Evolutionary conservation across 2,329 filamentous ascomycete species (phyloP).

Genomic region (Aspergillus sp.): DNA sequence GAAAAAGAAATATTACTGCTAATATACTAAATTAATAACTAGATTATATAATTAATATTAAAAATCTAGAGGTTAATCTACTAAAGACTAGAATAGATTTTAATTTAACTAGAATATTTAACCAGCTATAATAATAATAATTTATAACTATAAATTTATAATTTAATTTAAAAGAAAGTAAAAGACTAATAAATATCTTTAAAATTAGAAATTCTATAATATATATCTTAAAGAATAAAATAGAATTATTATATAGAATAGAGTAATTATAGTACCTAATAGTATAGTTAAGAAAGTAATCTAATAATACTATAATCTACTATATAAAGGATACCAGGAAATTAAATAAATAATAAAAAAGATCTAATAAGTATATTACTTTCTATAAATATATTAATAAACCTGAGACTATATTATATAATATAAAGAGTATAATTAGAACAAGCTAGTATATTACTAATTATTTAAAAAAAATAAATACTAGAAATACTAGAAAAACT

Average conservation of each 20-base stretch:
- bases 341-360: background rate
- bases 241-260: background rate
- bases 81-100: background rate
- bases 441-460: background rate
- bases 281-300: background rate
- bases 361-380: background rate
- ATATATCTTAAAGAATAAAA: background rate
- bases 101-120: background rate
- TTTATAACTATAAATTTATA: background rate
- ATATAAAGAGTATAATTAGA: background rate
- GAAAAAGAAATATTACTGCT: background rate
- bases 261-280: background rate
- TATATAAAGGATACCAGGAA: background rate
- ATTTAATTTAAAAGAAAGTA: background rate
- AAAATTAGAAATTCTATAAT: background rate
- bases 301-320: background rate
- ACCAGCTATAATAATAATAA: background rate
- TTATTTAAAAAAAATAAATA: background rate
- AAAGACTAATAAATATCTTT: background rate
- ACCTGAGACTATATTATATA: background rate
- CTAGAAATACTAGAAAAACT: background rate
- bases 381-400: conserved; percentile 4
- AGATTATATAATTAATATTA: background rate
- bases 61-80: background rate
- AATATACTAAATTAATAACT: background rate